Conservation (phyloP, 257 asterid species). For the Perilla frutescens region DNA sequence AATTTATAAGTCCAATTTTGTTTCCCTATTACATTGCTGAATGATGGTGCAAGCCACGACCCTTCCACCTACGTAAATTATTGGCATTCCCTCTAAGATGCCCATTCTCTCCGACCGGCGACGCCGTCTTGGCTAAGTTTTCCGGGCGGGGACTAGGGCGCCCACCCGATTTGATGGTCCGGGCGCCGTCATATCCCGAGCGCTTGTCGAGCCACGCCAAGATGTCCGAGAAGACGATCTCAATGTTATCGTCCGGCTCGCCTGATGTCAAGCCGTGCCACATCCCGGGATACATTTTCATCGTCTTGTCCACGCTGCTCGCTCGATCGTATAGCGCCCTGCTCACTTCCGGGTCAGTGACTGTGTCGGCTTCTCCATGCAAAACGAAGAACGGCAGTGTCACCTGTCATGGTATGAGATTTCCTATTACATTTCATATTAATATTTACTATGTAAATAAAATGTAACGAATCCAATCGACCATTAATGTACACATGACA, state of each 20-base stretch:
- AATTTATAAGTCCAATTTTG: background rate
- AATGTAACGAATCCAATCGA: background rate
- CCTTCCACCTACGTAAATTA: constrained; percentile 53
- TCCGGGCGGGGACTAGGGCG: constrained; percentile 18
- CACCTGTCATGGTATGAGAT: constrained; percentile 43
- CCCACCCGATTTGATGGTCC: background rate
- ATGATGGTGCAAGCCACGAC: constrained; percentile 54
- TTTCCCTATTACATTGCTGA: constrained; percentile 55
- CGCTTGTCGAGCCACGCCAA: constrained; percentile 78
- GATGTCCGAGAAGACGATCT: constrained; percentile 71
- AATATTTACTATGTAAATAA: background rate
- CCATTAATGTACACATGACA: background rate
- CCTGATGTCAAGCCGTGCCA: constrained; percentile 53
- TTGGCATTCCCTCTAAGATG: constrained; percentile 29
- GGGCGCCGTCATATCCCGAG: constrained; percentile 16
- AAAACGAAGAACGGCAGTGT: constrained; percentile 78
- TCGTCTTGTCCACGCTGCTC: constrained; percentile 73
- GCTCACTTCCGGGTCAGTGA: constrained; percentile 85
- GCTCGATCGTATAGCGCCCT: constrained; percentile 63
- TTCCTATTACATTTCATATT: background rate
- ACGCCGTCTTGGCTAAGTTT: constrained; percentile 5
- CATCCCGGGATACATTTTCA: constrained; percentile 75
- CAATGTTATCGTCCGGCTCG: constrained; percentile 43
- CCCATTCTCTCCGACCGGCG: constrained; percentile 20
- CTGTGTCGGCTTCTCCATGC: constrained; percentile 82